Conservation (phyloP, 306 rosid species). For the Quercus mongolica region DNA sequence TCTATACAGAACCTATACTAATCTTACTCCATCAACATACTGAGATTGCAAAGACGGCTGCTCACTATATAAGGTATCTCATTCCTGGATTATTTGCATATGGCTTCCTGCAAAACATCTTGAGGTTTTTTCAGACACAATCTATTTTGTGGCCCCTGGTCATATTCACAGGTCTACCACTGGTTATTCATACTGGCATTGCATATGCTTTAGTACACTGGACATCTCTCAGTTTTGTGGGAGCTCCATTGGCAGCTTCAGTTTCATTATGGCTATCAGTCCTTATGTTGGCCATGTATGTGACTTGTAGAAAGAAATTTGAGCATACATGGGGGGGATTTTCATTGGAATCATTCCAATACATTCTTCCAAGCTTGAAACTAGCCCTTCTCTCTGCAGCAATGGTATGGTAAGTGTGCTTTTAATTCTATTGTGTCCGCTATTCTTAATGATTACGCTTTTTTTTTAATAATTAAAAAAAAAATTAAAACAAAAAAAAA, state of each 20-base stretch:
- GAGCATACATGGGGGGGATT: constrained; percentile 67
- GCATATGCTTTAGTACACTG: constrained; percentile 49
- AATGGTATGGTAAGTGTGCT: constrained; percentile 65
- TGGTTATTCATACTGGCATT: too few relatives aligned
- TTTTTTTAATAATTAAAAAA: too few relatives aligned
- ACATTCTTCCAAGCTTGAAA: constrained; percentile 43
- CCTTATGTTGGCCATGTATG: constrained; percentile 33
- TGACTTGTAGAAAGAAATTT: constrained; percentile 38
- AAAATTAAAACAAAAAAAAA: too few relatives aligned
- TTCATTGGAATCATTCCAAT: constrained; percentile 43
- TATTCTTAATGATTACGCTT: not conserved
- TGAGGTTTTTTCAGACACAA: too few relatives aligned
- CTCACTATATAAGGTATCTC: too few relatives aligned
- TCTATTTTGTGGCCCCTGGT: too few relatives aligned
- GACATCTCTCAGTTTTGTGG: constrained; percentile 43
- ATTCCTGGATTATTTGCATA: too few relatives aligned
- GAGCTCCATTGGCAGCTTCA: constrained; percentile 68
- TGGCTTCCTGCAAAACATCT: too few relatives aligned
- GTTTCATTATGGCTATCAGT: constrained; percentile 60
- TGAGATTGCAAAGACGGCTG: too few relatives aligned
- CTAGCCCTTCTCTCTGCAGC: constrained; percentile 73
- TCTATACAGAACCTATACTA: too few relatives aligned
- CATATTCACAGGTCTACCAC: too few relatives aligned
- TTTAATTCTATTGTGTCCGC: not conserved
- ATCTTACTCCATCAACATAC: too few relatives aligned